Base-by-base conservation (phyloP, 2,329 filamentous ascomycete species). In the Cladosporium sp. region DNA sequence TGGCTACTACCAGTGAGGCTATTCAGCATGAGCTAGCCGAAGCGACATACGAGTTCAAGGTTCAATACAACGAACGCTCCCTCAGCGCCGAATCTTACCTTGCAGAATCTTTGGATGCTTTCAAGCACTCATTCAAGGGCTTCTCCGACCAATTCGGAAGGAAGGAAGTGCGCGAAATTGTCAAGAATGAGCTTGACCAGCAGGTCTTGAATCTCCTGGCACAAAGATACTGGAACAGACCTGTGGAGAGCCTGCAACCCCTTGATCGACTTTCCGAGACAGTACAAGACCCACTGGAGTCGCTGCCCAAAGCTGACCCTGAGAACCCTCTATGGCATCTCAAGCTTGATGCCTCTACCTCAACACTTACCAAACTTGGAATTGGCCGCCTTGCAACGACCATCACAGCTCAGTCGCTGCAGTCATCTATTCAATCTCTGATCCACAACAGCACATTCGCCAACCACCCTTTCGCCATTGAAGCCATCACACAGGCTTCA, bases 21-120 rank as follows among this genome's bases (percentile, higher is more conserved):
- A 97, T 99, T 70, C 90, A 90, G 68, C 92, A 97, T 76, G 95
- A 99, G 77, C 86, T 99, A 0, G 94, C 97, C 74, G 95, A 99
- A 79, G 93, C 95, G 3, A 94, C 92, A 0, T 99, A 99, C 75
- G 94, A 99, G 78, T 99, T 97, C 84, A 99, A 99, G 78, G 95
- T 99, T 5, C 96, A 99, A 78, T 99, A 99, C 80, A 99, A 99
- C 74, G 95, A 99, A 76, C 89, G 95, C 7, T 92, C 94, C 1
- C 83, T 99, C 40, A 97, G 92, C 60, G 95, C 95, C 1, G 95
- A 99, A 76, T 97, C 94, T 4, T 99, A 99, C 76, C 86, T 99
- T 46, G 95, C 95, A 1, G 95, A 98, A 78, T 96, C 91, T 70
- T 82, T 99, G 3, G 95, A 99, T 77, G 89, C 90, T 23, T 98